Conservation (phyloP, 2,329 filamentous ascomycete genomes). For the Amphichorda felina region DNA sequence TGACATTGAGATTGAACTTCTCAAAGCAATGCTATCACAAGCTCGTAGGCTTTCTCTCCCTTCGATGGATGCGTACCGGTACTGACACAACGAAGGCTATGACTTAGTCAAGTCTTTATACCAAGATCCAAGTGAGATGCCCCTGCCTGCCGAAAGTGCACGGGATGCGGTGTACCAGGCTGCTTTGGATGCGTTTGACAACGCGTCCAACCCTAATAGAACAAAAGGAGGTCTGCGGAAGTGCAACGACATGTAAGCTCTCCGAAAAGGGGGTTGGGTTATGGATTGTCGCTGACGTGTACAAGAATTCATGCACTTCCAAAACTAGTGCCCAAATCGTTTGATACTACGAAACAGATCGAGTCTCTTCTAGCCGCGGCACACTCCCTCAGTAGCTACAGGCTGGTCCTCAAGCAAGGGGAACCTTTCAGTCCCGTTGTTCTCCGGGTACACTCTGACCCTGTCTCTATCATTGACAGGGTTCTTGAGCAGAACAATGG, state of each 20-base stretch:
- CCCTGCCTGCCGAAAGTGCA: slow-evolving; percentile 36
- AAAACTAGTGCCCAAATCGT: slow-evolving; percentile 38
- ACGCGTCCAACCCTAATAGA: slow-evolving; percentile 70
- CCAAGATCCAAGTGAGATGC: slow-evolving; percentile 34
- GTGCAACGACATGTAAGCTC: slow-evolving; percentile 58
- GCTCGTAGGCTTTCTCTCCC: slow-evolving; percentile 34
- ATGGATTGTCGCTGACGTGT: slow-evolving; percentile 8
- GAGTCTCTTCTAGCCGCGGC: slow-evolving; percentile 60
- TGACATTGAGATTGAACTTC: slow-evolving; percentile 57
- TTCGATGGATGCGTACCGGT: neutral
- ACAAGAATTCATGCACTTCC: slow-evolving; percentile 53
- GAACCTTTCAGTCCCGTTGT: slow-evolving; percentile 71
- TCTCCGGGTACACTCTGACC: slow-evolving; percentile 65
- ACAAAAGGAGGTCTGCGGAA: slow-evolving; percentile 67
- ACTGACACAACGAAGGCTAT: slow-evolving; percentile 35
- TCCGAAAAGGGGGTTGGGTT: neutral
- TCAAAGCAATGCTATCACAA: slow-evolving; percentile 54
- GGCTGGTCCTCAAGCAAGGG: slow-evolving; percentile 65
- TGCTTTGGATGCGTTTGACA: slow-evolving; percentile 64
- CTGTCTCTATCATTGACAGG: slow-evolving; percentile 59
- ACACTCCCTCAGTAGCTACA: slow-evolving; percentile 64
- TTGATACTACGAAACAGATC: slow-evolving; percentile 38
- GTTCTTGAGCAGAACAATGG: slow-evolving; percentile 64
- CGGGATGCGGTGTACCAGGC: slow-evolving; percentile 49
- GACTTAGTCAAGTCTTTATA: slow-evolving; percentile 51